phyloP scores from a whole-genome alignment of 73 alveolate genomes.

The Blepharisma stoltei region DNA sequence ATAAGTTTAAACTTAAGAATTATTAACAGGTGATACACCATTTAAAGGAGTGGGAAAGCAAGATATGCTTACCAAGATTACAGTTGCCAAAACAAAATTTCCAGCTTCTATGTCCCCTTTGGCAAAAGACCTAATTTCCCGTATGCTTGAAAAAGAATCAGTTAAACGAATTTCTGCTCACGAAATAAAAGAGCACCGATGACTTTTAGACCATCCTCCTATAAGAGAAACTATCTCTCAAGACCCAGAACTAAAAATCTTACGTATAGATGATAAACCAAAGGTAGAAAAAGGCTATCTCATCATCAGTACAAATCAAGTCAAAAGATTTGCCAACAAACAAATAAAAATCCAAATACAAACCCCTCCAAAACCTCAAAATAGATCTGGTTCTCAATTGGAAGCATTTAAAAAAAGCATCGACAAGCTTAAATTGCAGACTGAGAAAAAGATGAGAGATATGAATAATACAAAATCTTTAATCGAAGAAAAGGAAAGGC shows the following conservation, averaged over 20 bases:
- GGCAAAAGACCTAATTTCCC: conserved; percentile 1
- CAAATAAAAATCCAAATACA: too few relatives aligned
- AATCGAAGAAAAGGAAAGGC: too few relatives aligned
- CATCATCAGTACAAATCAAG: too few relatives aligned
- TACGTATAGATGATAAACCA: neutral
- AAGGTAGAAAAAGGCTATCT: too few relatives aligned
- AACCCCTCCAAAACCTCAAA: too few relatives aligned
- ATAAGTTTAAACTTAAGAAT: too few relatives aligned
- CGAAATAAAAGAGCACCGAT: conserved; percentile 7
- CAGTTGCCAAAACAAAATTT: neutral
- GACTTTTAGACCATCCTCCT: conserved; percentile 17
- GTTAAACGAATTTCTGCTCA: conserved; percentile 19
- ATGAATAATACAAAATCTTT: too few relatives aligned
- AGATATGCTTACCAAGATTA: conserved; percentile 20
- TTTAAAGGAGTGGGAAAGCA: conserved; percentile 33
- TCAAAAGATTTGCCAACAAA: too few relatives aligned
- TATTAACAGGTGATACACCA: conserved; percentile 52
- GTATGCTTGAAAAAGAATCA: conserved; percentile 23
- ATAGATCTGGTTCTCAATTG: too few relatives aligned
- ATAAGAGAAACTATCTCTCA: conserved; percentile 26
- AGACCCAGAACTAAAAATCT: conserved; percentile 10
- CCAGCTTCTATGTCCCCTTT: conserved; percentile 20
- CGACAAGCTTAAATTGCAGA: too few relatives aligned
- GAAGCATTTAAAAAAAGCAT: too few relatives aligned
- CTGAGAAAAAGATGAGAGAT: too few relatives aligned